Percentiles rank a stretch among this genome's conserved stretches.
Evolutionary conservation across 2,329 filamentous ascomycete genomes (phyloP).

Genomic region (Didymosphaeria variabile): DNA sequence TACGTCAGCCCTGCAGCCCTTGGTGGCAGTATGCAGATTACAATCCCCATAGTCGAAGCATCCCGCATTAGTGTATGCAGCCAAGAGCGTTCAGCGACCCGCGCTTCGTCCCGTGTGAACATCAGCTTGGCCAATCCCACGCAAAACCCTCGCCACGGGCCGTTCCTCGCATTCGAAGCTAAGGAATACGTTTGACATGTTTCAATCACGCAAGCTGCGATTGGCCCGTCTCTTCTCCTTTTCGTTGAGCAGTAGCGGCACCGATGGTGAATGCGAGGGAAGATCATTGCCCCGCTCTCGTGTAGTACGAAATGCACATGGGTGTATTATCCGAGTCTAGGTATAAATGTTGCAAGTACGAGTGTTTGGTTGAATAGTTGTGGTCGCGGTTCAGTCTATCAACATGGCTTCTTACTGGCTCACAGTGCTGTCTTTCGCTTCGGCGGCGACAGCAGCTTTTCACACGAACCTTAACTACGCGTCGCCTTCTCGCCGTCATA

Average conservation of each 20-base stretch:
- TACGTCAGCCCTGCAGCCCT: not conserved
- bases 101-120: constrained; percentile 3
- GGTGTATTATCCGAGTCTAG: not conserved
- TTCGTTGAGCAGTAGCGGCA: not conserved
- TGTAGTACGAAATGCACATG: constrained; percentile 8
- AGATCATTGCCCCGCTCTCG: constrained; percentile 1
- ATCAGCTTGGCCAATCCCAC: constrained; percentile 1
- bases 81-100: not conserved
- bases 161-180: not conserved
- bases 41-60: not conserved
- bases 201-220: not conserved
- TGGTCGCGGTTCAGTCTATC: not conserved
- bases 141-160: not conserved
- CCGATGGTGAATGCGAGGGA: not conserved
- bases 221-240: not conserved
- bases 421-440: constrained; percentile 25
- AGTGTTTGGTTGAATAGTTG: not conserved
- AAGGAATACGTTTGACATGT: not conserved
- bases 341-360: constrained; percentile 1
- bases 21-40: not conserved
- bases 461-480: constrained; percentile 69
- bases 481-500: constrained; percentile 70
- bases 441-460: constrained; percentile 30
- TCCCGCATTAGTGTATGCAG: not conserved
- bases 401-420: constrained; percentile 29